phyloP scores from a whole-genome alignment of 108 stramenopile genomes.

The Aurantiochytrium sp. region DNA sequence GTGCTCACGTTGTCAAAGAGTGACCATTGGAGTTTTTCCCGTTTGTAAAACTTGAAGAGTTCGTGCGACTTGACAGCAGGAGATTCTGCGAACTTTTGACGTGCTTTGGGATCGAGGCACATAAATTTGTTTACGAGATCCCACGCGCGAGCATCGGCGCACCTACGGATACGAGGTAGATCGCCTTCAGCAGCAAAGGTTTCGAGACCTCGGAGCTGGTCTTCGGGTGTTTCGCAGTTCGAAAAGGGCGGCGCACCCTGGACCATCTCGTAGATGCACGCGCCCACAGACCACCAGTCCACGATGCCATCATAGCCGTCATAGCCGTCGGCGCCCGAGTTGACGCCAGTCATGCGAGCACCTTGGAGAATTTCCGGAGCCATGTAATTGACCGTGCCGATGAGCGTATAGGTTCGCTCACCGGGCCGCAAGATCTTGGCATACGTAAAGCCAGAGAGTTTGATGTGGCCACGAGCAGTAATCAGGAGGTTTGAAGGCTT shows the following conservation, averaged over 20 bases:
- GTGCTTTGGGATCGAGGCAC: neutral
- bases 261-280: neutral
- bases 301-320: neutral
- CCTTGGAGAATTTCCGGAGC: neutral
- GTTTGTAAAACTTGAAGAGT: neutral
- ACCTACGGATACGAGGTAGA: neutral
- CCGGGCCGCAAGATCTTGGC: neutral
- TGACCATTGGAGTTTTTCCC: neutral
- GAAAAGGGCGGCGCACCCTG: neutral
- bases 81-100: neutral
- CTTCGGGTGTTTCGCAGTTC: neutral
- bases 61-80: neutral
- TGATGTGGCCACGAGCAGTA: neutral
- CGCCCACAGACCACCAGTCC: slow-evolving; percentile 6
- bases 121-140: neutral
- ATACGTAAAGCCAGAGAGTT: neutral
- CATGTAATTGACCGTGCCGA: slow-evolving; percentile 7
- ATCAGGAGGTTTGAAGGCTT: neutral
- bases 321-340: neutral
- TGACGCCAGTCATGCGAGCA: neutral
- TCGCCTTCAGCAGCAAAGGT: neutral
- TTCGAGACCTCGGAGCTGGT: neutral
- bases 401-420: neutral
- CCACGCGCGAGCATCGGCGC: neutral
- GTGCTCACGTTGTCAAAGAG: neutral